These are phyloP conservation scores for Balakata baccata DNA, from an alignment of 345 rosid genomes.

Conservation along the genomic window DNA sequence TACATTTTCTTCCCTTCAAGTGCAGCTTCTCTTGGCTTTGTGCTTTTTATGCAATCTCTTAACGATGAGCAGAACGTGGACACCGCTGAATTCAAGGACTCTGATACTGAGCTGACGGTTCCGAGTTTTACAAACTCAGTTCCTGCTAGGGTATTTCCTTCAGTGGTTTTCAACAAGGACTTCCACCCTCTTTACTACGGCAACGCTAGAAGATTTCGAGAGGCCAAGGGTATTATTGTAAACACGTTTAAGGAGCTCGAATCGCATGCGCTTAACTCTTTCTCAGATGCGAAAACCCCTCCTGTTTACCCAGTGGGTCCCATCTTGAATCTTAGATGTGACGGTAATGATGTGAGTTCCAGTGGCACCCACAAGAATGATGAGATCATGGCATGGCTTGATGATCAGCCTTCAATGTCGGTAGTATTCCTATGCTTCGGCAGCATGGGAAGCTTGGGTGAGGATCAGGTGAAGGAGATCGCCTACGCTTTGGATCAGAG, in stretches of 20 bases:
- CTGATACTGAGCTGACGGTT: background rate
- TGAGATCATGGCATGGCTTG: slow-evolving; percentile 9
- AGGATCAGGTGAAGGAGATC: slow-evolving; percentile 5
- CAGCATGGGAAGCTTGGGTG: slow-evolving; percentile 9
- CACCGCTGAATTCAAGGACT: slow-evolving; percentile 1
- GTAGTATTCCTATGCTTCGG: slow-evolving; percentile 8
- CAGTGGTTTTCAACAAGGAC: background rate
- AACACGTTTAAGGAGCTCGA: slow-evolving; percentile 17
- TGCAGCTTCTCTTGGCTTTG: slow-evolving; percentile 13
- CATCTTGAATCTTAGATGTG: background rate
- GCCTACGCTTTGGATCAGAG: background rate
- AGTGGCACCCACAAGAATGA: slow-evolving; percentile 1
- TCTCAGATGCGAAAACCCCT: background rate
- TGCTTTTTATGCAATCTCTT: slow-evolving; percentile 1
- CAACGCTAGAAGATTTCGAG: background rate
- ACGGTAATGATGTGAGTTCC: background rate
- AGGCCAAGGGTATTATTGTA: slow-evolving; percentile 15
- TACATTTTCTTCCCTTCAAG: slow-evolving; percentile 16
- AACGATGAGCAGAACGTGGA: slow-evolving; percentile 11
- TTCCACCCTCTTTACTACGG: slow-evolving; percentile 3
- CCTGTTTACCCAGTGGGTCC: background rate
- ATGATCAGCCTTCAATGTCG: background rate
- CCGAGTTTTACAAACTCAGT: slow-evolving; percentile 8
- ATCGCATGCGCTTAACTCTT: slow-evolving; percentile 6
- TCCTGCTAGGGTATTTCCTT: slow-evolving; percentile 11